A percentile compares a stretch with the other conserved stretches of the same genome.
phyloP scores from a whole-genome alignment of 2,329 filamentous ascomycete genomes.

The Paecilomyces formosus region DNA sequence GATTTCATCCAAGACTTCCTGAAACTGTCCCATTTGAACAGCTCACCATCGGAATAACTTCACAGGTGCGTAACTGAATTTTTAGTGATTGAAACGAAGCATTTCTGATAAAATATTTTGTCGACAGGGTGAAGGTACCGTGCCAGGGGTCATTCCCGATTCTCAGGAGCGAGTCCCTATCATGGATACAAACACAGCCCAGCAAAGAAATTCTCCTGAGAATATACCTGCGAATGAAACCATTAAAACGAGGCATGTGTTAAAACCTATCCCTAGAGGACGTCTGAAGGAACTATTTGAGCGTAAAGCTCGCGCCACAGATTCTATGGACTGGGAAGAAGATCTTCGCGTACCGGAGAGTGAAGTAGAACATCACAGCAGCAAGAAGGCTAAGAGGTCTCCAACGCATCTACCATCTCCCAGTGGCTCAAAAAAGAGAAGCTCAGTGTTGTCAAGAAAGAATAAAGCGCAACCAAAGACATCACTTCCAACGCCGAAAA shows the following conservation, averaged over 20 bases:
- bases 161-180: not conserved
- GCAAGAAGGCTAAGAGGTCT: conserved; percentile 4
- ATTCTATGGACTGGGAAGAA: conserved; percentile 23
- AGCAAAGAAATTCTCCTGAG: not conserved
- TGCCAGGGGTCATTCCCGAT: not conserved
- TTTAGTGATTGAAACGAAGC: not conserved
- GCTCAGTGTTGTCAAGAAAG: not conserved
- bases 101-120: not conserved
- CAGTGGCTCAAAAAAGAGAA: not conserved
- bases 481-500: not conserved
- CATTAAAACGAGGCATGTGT: not conserved
- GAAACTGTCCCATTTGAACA: not conserved
- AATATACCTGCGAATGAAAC: not conserved
- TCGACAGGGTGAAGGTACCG: not conserved
- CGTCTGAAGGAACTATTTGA: not conserved
- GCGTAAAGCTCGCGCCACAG: conserved; percentile 9
- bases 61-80: not conserved
- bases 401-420: conserved; percentile 10
- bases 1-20: not conserved
- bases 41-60: not conserved
- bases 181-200: not conserved
- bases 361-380: conserved; percentile 2
- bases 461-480: not conserved
- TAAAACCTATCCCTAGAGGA: not conserved
- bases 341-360: conserved; percentile 19